Evolutionary conservation across 129 eudicot genomes (phyloP), one percentile per base, ranked within the genome.

Genomic region (Saposhnikovia divaricata): DNA sequence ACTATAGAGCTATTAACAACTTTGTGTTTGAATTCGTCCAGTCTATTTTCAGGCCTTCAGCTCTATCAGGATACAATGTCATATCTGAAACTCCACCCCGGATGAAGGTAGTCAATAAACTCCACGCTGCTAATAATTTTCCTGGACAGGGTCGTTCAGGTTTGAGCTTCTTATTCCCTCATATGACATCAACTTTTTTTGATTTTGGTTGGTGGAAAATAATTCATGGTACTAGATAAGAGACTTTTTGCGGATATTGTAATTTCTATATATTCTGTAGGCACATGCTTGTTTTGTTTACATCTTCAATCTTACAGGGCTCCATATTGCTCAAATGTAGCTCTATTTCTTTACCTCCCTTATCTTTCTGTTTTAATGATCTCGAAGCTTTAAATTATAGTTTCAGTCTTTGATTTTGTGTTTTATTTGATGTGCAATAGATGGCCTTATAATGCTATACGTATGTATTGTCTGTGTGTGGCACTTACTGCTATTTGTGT

Each of bases 71-170:
- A n/a, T n/a, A n/a, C n/a, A n/a, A n/a, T n/a, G n/a, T n/a, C n/a
- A n/a, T n/a, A n/a, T n/a, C n/a, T n/a, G n/a, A n/a, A n/a, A n/a
- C n/a, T n/a, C n/a, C n/a, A n/a, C n/a, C n/a, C n/a, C n/a, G n/a
- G n/a, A n/a, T n/a, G n/a, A n/a, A n/a, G n/a, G n/a, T n/a, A n/a
- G n/a, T n/a, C n/a, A n/a, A n/a, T n/a, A n/a, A n/a, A n/a, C n/a
- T n/a, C 37, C 85, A 84, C 57, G n/a, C 84, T 83, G 79, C 85
- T 57, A 81, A 75, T 86, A 90, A 81, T 77, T 87, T 83, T 25
- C 50, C 84, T 75, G 90, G 87, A 77, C 88, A 88, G 57, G 80
- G 89, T 80, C 85, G 82, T 48, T 80, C 89, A 87, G 94, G 94
- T 92, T 83, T 76, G 85, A 43, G 47, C 21, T 77, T 13, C 27